Percentiles rank a stretch among this genome's conserved stretches.
Conservation (phyloP, 1,284 basidiomycete species). For the Neolentinus lepideus region DNA sequence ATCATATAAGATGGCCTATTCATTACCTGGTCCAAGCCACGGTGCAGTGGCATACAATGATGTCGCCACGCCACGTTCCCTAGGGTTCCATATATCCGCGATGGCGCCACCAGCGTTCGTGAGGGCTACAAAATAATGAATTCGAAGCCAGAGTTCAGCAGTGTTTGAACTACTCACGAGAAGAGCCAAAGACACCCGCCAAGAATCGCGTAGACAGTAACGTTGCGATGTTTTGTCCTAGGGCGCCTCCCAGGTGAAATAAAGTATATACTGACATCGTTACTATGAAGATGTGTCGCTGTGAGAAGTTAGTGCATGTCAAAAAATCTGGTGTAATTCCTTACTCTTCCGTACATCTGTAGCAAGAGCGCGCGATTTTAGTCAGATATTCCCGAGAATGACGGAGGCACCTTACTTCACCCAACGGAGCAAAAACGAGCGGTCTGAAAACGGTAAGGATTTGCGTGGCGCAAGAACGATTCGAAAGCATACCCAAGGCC, state of each 20-base stretch:
- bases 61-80: conserved; percentile 52
- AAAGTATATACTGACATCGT: conserved; percentile 51
- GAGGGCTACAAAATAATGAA: conserved; percentile 30
- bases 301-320: neutral
- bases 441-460: conserved; percentile 28
- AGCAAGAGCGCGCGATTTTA: neutral
- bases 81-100: conserved; percentile 50
- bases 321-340: conserved; percentile 5
- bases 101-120: conserved; percentile 59
- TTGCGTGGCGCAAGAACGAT: conserved; percentile 4
- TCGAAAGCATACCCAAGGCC: conserved; percentile 23
- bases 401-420: conserved; percentile 34
- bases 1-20: conserved; percentile 14
- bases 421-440: conserved; percentile 55
- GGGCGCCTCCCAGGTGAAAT: conserved; percentile 59
- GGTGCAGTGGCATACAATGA: conserved; percentile 61
- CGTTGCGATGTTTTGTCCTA: conserved; percentile 49
- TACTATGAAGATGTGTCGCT: conserved; percentile 49
- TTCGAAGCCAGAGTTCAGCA: conserved; percentile 7
- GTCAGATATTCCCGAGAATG: conserved; percentile 3
- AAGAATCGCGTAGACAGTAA: conserved; percentile 55
- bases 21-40: conserved; percentile 62
- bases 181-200: conserved; percentile 55
- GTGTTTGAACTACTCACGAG: conserved; percentile 30
- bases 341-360: conserved; percentile 46